Percentiles rank a stretch among this genome's conserved stretches.
phyloP scores from a whole-genome alignment of 2,329 filamentous ascomycete genomes.

The Nemania sp. region DNA sequence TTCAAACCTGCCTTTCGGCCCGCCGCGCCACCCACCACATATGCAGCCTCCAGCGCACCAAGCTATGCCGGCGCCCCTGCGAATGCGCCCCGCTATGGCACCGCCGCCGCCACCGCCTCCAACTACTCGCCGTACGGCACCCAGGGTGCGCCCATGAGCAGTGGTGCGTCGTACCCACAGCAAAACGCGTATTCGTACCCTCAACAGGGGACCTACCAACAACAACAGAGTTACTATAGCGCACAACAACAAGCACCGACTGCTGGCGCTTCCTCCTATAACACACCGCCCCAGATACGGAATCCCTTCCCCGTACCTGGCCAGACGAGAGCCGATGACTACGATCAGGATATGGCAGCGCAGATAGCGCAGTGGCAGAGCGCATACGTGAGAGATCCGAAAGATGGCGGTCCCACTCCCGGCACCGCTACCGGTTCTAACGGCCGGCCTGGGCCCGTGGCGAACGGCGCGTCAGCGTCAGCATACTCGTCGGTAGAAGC shows the following conservation, averaged over 20 bases:
- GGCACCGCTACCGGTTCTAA: constrained; percentile 38
- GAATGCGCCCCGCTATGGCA: constrained; percentile 51
- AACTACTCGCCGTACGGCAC: constrained; percentile 47
- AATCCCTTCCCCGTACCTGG: constrained; percentile 79
- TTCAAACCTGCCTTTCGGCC: constrained; percentile 58
- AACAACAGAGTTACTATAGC: constrained; percentile 44
- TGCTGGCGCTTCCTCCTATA: constrained; percentile 49
- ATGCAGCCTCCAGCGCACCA: constrained; percentile 43
- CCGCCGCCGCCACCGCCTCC: constrained; percentile 35
- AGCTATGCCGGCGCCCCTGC: constrained; percentile 47
- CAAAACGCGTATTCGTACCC: constrained; percentile 38
- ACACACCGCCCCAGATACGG: constrained; percentile 68
- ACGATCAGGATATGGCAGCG: constrained; percentile 81
- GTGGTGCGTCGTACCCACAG: constrained; percentile 29
- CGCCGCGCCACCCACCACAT: constrained; percentile 37
- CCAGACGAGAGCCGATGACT: constrained; percentile 49
- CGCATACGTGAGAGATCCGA: constrained; percentile 67
- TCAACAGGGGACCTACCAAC: constrained; percentile 39
- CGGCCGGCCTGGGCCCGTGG: constrained; percentile 34
- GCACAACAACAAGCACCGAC: constrained; percentile 32
- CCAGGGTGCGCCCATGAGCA: constrained; percentile 32
- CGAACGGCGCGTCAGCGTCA: constrained; percentile 40
- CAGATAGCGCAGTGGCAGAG: constrained; percentile 96
- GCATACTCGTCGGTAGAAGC: constrained; percentile 46
- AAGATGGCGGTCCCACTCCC: constrained; percentile 53